Conservation (phyloP, 73 alveolate species). For the Paramecium octaurelia region DNA sequence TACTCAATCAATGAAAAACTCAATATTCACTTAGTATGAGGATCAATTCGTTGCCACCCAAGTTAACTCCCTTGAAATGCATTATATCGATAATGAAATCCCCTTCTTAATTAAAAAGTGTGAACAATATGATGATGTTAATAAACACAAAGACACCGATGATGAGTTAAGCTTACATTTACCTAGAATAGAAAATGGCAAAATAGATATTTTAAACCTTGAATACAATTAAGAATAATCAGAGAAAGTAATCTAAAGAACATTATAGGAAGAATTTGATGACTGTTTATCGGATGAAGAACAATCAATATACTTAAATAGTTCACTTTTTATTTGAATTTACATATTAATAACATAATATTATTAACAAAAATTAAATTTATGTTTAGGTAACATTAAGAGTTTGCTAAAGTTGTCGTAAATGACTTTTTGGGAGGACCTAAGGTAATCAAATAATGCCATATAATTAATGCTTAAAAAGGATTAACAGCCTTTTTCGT, state of each 20-base stretch:
- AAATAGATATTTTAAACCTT: neutral
- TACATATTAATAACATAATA: neutral
- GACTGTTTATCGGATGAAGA: neutral
- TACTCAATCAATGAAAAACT: neutral
- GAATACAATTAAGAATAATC: neutral
- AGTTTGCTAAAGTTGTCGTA: neutral
- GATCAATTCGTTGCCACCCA: neutral
- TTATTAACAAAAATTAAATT: neutral
- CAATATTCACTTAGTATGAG: neutral
- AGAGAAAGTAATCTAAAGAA: neutral
- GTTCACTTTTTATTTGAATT: neutral
- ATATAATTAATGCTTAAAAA: slow-evolving; percentile 71
- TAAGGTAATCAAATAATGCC: slow-evolving; percentile 55
- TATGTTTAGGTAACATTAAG: neutral
- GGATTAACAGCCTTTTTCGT: slow-evolving; percentile 66
- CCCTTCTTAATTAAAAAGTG: neutral
- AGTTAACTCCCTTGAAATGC: neutral
- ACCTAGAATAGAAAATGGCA: neutral
- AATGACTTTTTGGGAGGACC: slow-evolving; percentile 75
- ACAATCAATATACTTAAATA: neutral
- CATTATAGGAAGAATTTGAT: neutral
- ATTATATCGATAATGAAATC: neutral
- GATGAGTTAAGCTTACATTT: neutral
- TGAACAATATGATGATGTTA: neutral
- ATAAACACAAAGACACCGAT: neutral